These are phyloP conservation scores for Phytophthora tubulina DNA, from an alignment of 352 stramenopile species.

Conservation along the genomic window DNA sequence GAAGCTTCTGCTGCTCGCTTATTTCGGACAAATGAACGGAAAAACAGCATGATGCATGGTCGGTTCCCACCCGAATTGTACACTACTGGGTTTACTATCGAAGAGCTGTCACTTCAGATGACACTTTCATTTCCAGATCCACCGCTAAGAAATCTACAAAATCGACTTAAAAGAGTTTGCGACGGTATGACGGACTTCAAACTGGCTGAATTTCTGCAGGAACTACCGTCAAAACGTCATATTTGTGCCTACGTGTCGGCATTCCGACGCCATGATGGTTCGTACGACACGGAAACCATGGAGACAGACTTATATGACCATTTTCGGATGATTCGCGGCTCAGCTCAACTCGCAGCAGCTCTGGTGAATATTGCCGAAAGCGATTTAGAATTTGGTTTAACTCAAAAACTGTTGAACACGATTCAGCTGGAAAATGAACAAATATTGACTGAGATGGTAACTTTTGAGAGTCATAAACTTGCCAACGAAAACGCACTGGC, in stretches of 20 bases:
- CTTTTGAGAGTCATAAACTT: constrained; percentile 43
- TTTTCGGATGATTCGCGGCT: constrained; percentile 81
- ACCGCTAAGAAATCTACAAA: constrained; percentile 49
- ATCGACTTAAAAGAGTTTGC: constrained; percentile 67
- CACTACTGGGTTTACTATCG: constrained; percentile 64
- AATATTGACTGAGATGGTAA: constrained; percentile 54
- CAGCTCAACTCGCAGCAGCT: constrained; percentile 59
- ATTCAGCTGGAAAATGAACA: constrained; percentile 60
- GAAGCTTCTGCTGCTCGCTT: constrained; percentile 45
- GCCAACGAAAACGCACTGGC: constrained; percentile 57
- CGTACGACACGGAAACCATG: constrained; percentile 60
- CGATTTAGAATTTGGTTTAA: constrained; percentile 75
- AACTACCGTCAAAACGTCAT: constrained; percentile 93
- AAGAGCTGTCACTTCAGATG: constrained; percentile 64
- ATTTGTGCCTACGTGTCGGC: constrained; percentile 79
- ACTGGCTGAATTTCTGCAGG: constrained; percentile 85
- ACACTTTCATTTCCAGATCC: constrained; percentile 67
- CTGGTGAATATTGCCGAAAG: constrained; percentile 65
- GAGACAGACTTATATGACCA: constrained; percentile 76
- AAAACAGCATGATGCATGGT: constrained; percentile 74
- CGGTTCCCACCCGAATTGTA: constrained; percentile 75
- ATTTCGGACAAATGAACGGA: constrained; percentile 39
- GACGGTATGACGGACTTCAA: constrained; percentile 91
- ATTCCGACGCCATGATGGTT: constrained; percentile 65
- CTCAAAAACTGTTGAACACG: constrained; percentile 44